These are phyloP conservation scores for Corymbia maculata DNA, from an alignment of 345 rosid species.

Conservation along the genomic window DNA sequence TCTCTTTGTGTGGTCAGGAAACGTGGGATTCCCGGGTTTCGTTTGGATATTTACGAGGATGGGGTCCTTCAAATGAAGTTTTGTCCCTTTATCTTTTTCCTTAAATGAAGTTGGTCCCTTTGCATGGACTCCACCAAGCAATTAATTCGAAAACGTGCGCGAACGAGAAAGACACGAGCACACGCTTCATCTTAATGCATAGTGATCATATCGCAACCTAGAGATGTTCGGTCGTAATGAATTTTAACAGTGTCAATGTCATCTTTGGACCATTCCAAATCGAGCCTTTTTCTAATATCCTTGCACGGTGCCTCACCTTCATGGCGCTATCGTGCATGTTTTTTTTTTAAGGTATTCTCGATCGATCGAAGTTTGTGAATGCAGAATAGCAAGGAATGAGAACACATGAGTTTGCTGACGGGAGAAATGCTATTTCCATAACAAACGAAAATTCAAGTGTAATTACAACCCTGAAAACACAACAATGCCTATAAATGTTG, in stretches of 20 bases:
- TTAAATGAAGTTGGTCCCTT: neutral
- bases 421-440: neutral
- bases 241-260: fast-evolving
- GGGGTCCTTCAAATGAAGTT: neutral
- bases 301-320: neutral
- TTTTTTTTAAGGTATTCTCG: neutral
- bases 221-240: neutral
- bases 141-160: neutral
- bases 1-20: neutral
- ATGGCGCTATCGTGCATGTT: neutral
- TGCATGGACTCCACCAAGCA: neutral
- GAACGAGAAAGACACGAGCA: neutral
- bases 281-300: neutral
- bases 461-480: neutral
- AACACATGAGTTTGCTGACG: neutral
- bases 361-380: neutral
- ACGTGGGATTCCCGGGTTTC: neutral
- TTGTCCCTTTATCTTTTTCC: neutral
- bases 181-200: neutral
- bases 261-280: neutral
- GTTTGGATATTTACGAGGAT: neutral
- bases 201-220: neutral
- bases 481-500: neutral
- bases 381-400: neutral
- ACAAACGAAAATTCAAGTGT: neutral